Percentiles rank a stretch among this genome's conserved stretches.
Evolutionary conservation across 495 filamentous ascomycete genomes (phyloP).

Genomic region (Massariosphaeria phaeospora): DNA sequence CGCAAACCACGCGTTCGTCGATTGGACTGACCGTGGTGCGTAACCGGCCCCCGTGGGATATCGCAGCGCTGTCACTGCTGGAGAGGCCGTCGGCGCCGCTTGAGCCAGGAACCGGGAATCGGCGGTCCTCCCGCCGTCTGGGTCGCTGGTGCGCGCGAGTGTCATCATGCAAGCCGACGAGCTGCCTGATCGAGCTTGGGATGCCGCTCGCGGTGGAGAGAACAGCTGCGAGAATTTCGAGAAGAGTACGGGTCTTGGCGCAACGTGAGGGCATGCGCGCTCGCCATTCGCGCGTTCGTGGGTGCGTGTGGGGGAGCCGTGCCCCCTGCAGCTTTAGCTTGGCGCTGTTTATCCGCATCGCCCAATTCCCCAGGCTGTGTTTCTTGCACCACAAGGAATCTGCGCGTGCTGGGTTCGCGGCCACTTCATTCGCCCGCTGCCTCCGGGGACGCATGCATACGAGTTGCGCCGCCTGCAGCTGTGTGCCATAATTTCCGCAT

Average conservation of each 20-base stretch:
- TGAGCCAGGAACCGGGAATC: constrained; percentile 9
- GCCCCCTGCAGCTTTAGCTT: too few species aligned
- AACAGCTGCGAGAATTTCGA: background rate
- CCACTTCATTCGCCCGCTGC: too few species aligned
- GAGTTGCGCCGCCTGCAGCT: too few species aligned
- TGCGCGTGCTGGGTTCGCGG: too few species aligned
- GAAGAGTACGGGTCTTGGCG: background rate
- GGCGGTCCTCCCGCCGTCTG: background rate
- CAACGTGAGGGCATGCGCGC: background rate
- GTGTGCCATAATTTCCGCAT: too few species aligned
- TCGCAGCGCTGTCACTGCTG: constrained; percentile 19
- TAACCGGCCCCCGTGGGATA: constrained; percentile 10
- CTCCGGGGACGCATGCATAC: too few species aligned
- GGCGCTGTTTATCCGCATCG: too few species aligned
- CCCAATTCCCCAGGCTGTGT: too few species aligned
- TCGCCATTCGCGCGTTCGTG: too few species aligned
- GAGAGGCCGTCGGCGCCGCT: too few species aligned
- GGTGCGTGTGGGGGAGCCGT: too few species aligned
- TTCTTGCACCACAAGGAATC: too few species aligned
- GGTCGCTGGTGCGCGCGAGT: background rate
- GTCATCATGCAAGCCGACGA: constrained; percentile 3
- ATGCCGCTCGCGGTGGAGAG: background rate
- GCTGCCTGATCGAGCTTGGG: constrained; percentile 4
- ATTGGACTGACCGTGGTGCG: background rate
- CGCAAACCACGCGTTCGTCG: background rate